phyloP scores from a whole-genome alignment of 768 basidiomycete species.

The Hydnum rufescens region DNA sequence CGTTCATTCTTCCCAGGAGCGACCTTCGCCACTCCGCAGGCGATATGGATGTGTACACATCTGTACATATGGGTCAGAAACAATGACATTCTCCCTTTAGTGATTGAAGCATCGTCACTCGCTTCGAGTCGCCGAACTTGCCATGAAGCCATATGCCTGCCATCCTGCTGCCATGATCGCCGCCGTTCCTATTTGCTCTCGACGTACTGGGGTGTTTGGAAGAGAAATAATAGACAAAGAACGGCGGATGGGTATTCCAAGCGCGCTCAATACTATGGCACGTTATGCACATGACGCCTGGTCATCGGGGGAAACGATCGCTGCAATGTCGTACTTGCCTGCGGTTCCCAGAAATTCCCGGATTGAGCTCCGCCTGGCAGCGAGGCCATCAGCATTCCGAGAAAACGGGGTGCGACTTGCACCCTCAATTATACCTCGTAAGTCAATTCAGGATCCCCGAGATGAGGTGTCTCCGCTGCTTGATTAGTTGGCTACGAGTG shows the following conservation, averaged over 20 bases:
- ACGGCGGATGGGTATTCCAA: slow-evolving; percentile 75
- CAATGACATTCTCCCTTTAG: not conserved
- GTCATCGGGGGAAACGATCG: not conserved
- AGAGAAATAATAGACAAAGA: slow-evolving; percentile 62
- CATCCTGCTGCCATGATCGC: slow-evolving; percentile 82
- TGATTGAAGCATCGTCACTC: not conserved
- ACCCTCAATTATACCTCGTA: slow-evolving; percentile 88
- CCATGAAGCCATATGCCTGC: slow-evolving; percentile 88
- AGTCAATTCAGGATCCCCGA: slow-evolving; percentile 28
- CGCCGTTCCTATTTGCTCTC: slow-evolving; percentile 55
- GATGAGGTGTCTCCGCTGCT: slow-evolving; percentile 61
- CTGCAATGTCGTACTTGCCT: slow-evolving; percentile 29
- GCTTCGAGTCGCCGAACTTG: not conserved
- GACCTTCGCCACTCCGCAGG: slow-evolving; percentile 63
- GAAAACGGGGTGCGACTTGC: slow-evolving; percentile 89
- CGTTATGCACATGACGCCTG: too few relatives aligned
- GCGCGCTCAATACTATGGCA: slow-evolving; percentile 44
- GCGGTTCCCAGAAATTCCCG: slow-evolving; percentile 88
- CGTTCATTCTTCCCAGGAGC: slow-evolving; percentile 29
- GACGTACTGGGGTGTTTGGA: slow-evolving; percentile 47
- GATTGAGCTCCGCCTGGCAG: slow-evolving; percentile 84
- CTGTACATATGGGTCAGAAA: slow-evolving; percentile 23
- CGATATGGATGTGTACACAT: slow-evolving; percentile 81
- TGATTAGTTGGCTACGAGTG: not conserved
- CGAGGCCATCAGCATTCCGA: slow-evolving; percentile 80